These are phyloP conservation scores for Diaporthe aspalathi DNA, from an alignment of 2,329 filamentous ascomycete species.

Conservation along the genomic window DNA sequence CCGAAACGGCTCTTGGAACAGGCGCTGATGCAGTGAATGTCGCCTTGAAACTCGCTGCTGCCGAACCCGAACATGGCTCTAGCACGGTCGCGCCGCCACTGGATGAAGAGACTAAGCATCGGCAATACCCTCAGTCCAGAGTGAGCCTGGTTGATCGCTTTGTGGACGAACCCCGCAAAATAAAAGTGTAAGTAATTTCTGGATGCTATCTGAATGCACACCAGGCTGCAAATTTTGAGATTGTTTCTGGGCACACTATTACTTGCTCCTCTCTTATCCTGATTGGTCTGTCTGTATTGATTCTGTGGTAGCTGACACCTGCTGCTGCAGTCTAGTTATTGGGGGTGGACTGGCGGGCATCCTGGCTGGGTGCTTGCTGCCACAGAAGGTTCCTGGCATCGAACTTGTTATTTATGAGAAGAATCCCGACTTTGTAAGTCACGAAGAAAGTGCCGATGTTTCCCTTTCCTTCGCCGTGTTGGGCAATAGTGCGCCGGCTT, in stretches of 20 bases:
- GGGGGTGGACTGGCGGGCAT: constrained; percentile 74
- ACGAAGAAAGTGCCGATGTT: background rate
- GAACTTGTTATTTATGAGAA: constrained; percentile 76
- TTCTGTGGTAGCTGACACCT: no score
- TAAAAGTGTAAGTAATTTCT: constrained; percentile 58
- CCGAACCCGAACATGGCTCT: background rate
- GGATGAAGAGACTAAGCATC: constrained; percentile 8
- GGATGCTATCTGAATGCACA: no score
- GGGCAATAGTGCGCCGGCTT: background rate
- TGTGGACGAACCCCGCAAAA: constrained; percentile 59
- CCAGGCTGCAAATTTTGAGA: no score
- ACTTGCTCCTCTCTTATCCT: no score
- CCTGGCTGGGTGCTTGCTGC: constrained; percentile 73
- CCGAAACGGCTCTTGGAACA: background rate
- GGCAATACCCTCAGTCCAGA: constrained; percentile 39
- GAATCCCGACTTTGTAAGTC: constrained; percentile 72
- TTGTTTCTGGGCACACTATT: no score
- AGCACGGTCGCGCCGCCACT: background rate
- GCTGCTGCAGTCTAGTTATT: constrained; percentile 59
- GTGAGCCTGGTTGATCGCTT: constrained; percentile 51
- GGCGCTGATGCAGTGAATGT: background rate
- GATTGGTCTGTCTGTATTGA: no score
- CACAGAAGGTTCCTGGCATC: constrained; percentile 75
- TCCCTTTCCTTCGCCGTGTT: background rate
- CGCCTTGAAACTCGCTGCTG: background rate